A percentile compares a stretch with the other conserved stretches of the same genome.
Evolutionary conservation across 768 basidiomycete genomes (phyloP).

Genomic region (Lactarius vividus): DNA sequence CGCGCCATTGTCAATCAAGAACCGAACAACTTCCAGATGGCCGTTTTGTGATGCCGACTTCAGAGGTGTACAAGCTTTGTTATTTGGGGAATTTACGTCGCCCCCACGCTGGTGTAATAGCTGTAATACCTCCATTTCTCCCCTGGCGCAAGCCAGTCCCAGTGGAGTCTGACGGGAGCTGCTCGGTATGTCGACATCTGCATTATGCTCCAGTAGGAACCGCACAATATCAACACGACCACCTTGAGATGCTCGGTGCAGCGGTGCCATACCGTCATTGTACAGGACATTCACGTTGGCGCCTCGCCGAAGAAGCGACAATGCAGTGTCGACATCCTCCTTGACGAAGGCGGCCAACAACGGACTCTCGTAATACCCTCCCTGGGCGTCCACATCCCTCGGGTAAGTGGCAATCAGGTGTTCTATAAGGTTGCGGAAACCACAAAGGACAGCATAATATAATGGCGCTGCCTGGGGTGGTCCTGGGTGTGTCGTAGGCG

Average conservation of each 20-base stretch:
- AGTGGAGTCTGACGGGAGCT: neutral
- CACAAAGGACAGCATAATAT: conserved; percentile 2
- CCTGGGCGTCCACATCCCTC: neutral
- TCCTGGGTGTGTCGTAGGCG: neutral
- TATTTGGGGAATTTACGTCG: neutral
- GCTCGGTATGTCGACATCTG: neutral
- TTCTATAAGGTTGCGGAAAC: neutral
- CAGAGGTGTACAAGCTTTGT: too few relatives aligned
- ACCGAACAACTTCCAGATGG: neutral
- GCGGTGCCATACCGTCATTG: neutral
- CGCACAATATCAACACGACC: neutral
- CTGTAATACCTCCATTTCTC: neutral
- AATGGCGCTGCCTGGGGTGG: neutral
- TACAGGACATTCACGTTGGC: neutral
- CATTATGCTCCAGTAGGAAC: conserved; percentile 1
- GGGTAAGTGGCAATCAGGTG: neutral
- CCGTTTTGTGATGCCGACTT: neutral
- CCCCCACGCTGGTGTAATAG: neutral
- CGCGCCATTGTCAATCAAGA: neutral
- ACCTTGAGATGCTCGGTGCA: neutral
- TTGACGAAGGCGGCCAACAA: neutral
- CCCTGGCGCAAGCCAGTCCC: neutral
- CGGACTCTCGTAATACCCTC: neutral
- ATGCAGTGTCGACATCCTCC: neutral
- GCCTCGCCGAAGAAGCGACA: neutral